Evolutionary conservation across 345 rosid species (phyloP).

Genomic region (Salix purpurea): DNA sequence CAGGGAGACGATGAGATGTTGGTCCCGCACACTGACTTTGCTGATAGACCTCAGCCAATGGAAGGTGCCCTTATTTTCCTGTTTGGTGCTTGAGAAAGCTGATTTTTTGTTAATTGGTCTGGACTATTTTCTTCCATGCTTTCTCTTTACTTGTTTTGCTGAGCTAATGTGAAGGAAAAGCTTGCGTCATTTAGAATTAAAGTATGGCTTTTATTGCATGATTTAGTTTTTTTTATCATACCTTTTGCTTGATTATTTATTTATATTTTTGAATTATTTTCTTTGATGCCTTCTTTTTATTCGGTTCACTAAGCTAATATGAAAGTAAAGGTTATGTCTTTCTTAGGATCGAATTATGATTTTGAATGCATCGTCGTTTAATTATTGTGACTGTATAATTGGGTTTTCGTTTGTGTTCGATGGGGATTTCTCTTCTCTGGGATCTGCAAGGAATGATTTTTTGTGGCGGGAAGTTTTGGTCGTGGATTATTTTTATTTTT

Average conservation of each 20-base stretch:
- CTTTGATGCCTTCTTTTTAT: neutral
- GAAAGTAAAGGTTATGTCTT: neutral
- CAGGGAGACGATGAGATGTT: slow-evolving; percentile 41
- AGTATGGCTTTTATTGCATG: too few relatives aligned
- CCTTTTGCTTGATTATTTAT: neutral
- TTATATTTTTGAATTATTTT: neutral
- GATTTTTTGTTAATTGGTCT: neutral
- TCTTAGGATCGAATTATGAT: neutral
- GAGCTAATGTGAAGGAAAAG: neutral
- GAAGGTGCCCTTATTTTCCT: slow-evolving; percentile 29
- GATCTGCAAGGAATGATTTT: neutral
- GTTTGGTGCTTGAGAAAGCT: neutral
- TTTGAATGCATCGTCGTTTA: neutral
- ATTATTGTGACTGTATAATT: neutral
- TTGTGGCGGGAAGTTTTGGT: too few relatives aligned
- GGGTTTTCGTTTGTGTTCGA: neutral
- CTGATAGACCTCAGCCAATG: slow-evolving; percentile 43
- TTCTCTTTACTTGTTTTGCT: neutral
- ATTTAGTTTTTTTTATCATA: too few relatives aligned
- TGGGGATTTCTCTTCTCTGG: neutral
- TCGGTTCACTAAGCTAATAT: neutral
- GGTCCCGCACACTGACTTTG: slow-evolving; percentile 34
- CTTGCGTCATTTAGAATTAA: too few relatives aligned
- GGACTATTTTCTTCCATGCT: neutral
- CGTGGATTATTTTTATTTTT: neutral